These are phyloP conservation scores for Citrus reticulata DNA, from an alignment of 345 rosid species.

Conservation along the genomic window DNA sequence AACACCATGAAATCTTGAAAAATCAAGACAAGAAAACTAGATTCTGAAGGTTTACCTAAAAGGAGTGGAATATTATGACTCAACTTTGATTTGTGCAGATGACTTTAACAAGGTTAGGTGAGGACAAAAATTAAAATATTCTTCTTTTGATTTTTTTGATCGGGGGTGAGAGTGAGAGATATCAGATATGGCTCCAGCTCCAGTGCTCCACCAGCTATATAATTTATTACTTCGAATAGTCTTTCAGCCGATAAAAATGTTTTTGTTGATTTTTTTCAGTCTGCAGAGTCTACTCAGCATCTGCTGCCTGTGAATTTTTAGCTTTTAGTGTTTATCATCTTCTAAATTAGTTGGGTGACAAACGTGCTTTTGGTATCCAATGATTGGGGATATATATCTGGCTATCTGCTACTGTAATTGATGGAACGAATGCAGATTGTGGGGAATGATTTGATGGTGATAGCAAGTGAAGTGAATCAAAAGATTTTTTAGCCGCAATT, in stretches of 20 bases:
- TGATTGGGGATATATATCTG: not conserved
- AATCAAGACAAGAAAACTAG: not conserved
- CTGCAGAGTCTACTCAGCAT: not conserved
- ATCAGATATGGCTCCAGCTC: no score
- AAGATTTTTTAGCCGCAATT: conserved; percentile 4
- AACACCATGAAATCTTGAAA: conserved; percentile 16
- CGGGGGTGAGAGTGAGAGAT: not conserved
- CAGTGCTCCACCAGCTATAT: no score
- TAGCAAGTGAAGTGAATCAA: not conserved
- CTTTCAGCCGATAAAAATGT: not conserved
- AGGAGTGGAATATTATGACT: not conserved
- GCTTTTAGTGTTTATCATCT: not conserved
- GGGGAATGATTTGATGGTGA: conserved; percentile 14
- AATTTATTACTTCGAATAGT: not conserved
- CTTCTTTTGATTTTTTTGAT: not conserved
- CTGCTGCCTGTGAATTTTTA: not conserved
- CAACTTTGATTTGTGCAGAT: not conserved
- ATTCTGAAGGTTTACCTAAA: not conserved
- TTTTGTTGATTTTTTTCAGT: not conserved
- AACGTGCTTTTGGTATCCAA: not conserved
- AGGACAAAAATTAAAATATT: conserved; percentile 1
- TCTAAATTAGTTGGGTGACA: not conserved
- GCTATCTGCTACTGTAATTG: not conserved
- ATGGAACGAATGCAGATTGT: not conserved
- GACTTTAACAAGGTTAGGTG: conserved; percentile 5